Evolutionary conservation across 192 early-diverging fungal species (phyloP), one percentile per base, ranked within the genome.

Genomic region (Pilobolus umbonatus): DNA sequence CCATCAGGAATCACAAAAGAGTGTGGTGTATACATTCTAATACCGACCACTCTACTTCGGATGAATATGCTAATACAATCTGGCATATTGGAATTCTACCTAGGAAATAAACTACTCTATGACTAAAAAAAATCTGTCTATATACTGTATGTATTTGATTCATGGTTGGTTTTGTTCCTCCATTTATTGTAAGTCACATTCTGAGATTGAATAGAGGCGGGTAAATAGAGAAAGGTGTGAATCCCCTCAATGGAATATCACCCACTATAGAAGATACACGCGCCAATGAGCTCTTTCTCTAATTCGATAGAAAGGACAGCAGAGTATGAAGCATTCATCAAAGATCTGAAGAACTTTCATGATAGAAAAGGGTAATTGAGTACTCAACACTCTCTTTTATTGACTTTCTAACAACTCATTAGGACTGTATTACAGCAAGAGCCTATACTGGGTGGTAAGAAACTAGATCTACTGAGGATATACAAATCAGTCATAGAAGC

Each of bases 401-500:
- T n/a, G 19, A 9, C 7, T 17, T n/a, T 10, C 17, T 12, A 35
- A 59, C 4, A 14, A 10, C 7, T 12, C 24, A 28, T 29, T 35
- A 82, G 80, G 39, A 80, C 80, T 34, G 52, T 68, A 17, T 60
- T 82, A 10, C 78, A 78, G 55, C 64, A 68, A 38, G 87, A 89
- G 55, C 88, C 86, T 15, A 83, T 91, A 10, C 69, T 91, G 10
- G 89, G 89, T 48, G 87, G 87, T 14, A 87, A 90, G 61, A 81
- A 78, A 49, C 71, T 91, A 6, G 88, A 91, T 72, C 53, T 91
- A 14, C 73, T 80, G 48, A 75, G 68, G 47, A 77, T 82, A 5
- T 85, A 79, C 62, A 75, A 79, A 42, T 73, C 73, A 24, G 85
- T 91, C 0, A 72, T 78, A 24, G 76, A 75, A 21, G 75, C 82